Conservation (phyloP, 257 asterid species). For the Linaria vulgaris region DNA sequence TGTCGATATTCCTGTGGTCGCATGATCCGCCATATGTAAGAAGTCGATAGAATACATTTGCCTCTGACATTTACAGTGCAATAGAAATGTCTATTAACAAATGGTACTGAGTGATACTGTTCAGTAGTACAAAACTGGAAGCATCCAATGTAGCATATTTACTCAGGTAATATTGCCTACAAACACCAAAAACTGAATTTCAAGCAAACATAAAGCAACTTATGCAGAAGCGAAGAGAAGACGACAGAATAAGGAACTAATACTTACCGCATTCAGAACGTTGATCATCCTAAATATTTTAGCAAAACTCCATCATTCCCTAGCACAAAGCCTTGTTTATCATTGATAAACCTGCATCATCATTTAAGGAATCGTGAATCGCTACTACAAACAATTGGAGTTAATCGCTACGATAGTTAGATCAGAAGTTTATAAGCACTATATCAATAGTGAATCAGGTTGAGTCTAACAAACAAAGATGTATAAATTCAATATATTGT, state of each 20-base stretch:
- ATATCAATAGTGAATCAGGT: background rate
- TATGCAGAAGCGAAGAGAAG: too few relatives aligned
- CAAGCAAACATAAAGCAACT: too few relatives aligned
- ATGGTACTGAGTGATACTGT: background rate
- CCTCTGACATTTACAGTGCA: background rate
- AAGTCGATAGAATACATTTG: background rate
- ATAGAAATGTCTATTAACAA: background rate
- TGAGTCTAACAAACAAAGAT: background rate
- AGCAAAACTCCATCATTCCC: conserved; percentile 94
- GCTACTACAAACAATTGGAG: too few relatives aligned
- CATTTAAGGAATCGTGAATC: background rate
- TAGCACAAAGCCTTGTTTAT: conserved; percentile 85
- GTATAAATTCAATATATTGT: conserved; percentile 2
- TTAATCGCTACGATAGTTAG: too few relatives aligned
- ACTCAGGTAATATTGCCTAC: conserved; percentile 10
- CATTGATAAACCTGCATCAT: conserved; percentile 74
- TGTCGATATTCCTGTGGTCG: too few relatives aligned
- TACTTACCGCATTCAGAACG: conserved; percentile 23
- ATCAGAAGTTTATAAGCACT: too few relatives aligned
- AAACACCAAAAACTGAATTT: too few relatives aligned
- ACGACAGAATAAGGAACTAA: background rate
- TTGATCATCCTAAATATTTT: conserved; percentile 76
- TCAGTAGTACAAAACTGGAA: conserved; percentile 30
- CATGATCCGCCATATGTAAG: background rate
- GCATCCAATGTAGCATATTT: conserved; percentile 14